Percentiles rank a stretch among this genome's conserved stretches.
Conservation (phyloP, 805 yeast species). For the Candida cerambycidarum region DNA sequence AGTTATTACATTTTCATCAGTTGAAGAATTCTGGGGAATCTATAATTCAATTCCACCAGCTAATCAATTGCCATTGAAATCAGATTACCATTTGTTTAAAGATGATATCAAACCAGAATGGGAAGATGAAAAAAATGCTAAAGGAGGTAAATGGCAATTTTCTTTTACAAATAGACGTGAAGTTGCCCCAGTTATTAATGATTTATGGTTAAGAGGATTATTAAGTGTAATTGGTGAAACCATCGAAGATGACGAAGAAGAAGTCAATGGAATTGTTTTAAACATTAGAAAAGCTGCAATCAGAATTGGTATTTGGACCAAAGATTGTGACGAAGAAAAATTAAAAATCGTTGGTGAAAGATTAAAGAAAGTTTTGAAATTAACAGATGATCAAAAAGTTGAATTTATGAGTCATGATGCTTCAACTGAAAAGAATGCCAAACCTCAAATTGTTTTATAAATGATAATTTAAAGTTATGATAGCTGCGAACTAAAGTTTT, state of each 20-base stretch:
- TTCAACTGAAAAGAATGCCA: constrained; percentile 40
- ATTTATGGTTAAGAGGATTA: constrained; percentile 87
- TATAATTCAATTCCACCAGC: constrained; percentile 92
- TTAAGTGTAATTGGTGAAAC: constrained; percentile 94
- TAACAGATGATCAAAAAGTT: constrained; percentile 69
- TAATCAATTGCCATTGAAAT: constrained; percentile 82
- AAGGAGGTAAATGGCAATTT: constrained; percentile 89
- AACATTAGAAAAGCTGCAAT: constrained; percentile 79
- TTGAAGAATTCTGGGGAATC: constrained; percentile 98
- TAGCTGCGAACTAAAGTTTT: background rate
- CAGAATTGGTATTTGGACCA: constrained; percentile 93
- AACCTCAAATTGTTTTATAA: constrained; percentile 33
- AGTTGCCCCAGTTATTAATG: constrained; percentile 65
- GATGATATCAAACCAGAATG: constrained; percentile 96
- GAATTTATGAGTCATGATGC: constrained; percentile 77
- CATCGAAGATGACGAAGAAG: constrained; percentile 76
- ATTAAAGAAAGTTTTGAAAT: constrained; percentile 80
- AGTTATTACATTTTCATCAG: constrained; percentile 87
- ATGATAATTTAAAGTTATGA: background rate
- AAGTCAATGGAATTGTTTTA: constrained; percentile 92
- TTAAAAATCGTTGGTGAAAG: constrained; percentile 78
- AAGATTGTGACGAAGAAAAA: constrained; percentile 62
- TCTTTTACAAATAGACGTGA: constrained; percentile 70
- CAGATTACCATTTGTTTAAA: constrained; percentile 94
- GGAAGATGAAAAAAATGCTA: constrained; percentile 86